Evolutionary conservation across 805 yeast genomes (phyloP).

Genomic region (Peterozyma xylosa): DNA sequence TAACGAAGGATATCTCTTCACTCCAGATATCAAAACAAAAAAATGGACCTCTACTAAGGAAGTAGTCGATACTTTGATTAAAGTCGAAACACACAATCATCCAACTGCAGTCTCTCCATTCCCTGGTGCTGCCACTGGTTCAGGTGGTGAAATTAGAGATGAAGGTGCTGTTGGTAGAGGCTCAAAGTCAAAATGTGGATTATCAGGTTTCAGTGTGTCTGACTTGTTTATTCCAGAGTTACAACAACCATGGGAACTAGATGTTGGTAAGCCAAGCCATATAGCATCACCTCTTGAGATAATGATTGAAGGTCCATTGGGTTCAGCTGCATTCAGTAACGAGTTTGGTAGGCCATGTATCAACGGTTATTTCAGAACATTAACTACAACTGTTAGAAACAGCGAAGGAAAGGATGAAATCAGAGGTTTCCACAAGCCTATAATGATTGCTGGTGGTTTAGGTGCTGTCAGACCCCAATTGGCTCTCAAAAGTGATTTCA

Average conservation of each 20-base stretch:
- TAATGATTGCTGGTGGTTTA: slow-evolving; percentile 99
- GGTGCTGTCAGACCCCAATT: slow-evolving; percentile 94
- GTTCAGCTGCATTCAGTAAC: slow-evolving; percentile 96
- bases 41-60: slow-evolving; percentile 73
- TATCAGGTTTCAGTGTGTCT: slow-evolving; percentile 87
- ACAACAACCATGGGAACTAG: slow-evolving; percentile 92
- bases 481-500: slow-evolving; percentile 72
- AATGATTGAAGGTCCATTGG: slow-evolving; percentile 95
- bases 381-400: slow-evolving; percentile 70
- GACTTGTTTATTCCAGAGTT: slow-evolving; percentile 82
- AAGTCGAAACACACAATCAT: slow-evolving; percentile 98
- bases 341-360: slow-evolving; percentile 99
- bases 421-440: slow-evolving; percentile 98
- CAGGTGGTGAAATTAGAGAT: slow-evolving; percentile 99
- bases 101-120: slow-evolving; percentile 99
- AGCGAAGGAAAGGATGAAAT: slow-evolving; percentile 59
- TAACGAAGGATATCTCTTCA: slow-evolving; percentile 63
- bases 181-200: slow-evolving; percentile 93
- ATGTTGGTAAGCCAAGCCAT: slow-evolving; percentile 85
- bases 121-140: slow-evolving; percentile 99
- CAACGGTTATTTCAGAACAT: slow-evolving; percentile 92
- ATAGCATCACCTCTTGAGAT: slow-evolving; percentile 90
- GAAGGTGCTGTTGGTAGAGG: slow-evolving; percentile 99
- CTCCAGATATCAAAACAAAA: slow-evolving; percentile 69
- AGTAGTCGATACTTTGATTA: slow-evolving; percentile 79